phyloP scores from a whole-genome alignment of 345 rosid species.

The Garcia nutans region DNA sequence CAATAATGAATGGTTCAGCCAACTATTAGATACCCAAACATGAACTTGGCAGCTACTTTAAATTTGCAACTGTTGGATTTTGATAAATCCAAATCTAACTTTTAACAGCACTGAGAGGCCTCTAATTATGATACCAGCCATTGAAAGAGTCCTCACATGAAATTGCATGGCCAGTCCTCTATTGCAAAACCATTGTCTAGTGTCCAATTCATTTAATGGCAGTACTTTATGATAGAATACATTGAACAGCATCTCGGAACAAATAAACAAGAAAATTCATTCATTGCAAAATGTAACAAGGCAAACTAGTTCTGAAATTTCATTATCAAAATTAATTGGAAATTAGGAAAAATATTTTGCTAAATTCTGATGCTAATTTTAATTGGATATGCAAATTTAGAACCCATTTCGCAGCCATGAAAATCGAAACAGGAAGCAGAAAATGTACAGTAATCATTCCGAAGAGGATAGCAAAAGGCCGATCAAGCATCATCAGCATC shows the following conservation, averaged over 20 bases:
- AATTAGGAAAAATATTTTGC: not conserved
- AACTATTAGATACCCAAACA: no score
- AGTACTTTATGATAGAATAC: not conserved
- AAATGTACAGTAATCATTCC: constrained; percentile 25
- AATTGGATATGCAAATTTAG: not conserved
- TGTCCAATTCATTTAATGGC: not conserved
- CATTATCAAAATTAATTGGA: not conserved
- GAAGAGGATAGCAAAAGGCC: not conserved
- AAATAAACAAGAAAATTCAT: not conserved
- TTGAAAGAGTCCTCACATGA: not conserved
- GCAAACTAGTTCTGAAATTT: not conserved
- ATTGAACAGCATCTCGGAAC: not conserved
- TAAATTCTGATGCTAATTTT: not conserved
- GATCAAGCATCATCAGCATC: constrained; percentile 51
- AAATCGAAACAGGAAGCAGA: not conserved
- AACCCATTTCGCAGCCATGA: not conserved
- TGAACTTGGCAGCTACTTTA: no score
- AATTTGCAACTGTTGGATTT: no score
- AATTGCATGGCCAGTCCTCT: not conserved
- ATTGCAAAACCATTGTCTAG: not conserved
- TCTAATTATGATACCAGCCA: not conserved
- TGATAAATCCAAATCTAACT: no score
- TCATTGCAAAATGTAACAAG: not conserved
- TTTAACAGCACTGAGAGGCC: not conserved
- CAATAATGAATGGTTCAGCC: no score